Conservation (phyloP, 192 early-diverging fungal species). For the Gryganskiella cystojenkinii region DNA sequence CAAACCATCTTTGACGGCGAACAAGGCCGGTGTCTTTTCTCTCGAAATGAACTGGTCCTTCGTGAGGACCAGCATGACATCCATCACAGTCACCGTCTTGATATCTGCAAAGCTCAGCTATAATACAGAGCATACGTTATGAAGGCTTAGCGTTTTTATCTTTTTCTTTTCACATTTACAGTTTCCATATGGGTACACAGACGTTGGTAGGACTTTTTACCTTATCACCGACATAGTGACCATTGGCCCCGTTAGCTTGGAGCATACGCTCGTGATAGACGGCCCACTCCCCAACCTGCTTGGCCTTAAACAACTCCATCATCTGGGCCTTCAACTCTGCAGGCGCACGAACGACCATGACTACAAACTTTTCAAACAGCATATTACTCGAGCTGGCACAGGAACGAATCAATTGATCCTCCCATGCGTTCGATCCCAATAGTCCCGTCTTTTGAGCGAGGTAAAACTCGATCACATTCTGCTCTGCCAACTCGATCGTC, state of each 20-base stretch:
- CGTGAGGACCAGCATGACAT: slow-evolving; percentile 7
- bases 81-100: slow-evolving; percentile 17
- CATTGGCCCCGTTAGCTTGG: slow-evolving; percentile 62
- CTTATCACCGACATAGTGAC: slow-evolving; percentile 59
- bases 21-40: slow-evolving; percentile 33
- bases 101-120: slow-evolving; percentile 30
- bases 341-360: neutral
- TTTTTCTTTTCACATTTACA: no score
- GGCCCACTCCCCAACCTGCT: slow-evolving; percentile 13
- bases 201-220: neutral
- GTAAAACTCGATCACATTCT: slow-evolving; percentile 53
- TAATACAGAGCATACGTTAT: neutral
- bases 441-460: slow-evolving; percentile 49
- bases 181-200: no score
- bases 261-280: slow-evolving; percentile 50
- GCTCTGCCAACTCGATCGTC: slow-evolving; percentile 51
- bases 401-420: slow-evolving; percentile 31
- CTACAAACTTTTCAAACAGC: slow-evolving; percentile 30
- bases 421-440: slow-evolving; percentile 29
- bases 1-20: slow-evolving; percentile 20
- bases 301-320: slow-evolving; percentile 24
- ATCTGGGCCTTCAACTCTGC: slow-evolving; percentile 9
- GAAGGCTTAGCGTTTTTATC: no score
- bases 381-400: slow-evolving; percentile 34
- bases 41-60: slow-evolving; percentile 8